Evolutionary conservation across 805 yeast species (phyloP).

Genomic region (Metschnikowia gruessii): DNA sequence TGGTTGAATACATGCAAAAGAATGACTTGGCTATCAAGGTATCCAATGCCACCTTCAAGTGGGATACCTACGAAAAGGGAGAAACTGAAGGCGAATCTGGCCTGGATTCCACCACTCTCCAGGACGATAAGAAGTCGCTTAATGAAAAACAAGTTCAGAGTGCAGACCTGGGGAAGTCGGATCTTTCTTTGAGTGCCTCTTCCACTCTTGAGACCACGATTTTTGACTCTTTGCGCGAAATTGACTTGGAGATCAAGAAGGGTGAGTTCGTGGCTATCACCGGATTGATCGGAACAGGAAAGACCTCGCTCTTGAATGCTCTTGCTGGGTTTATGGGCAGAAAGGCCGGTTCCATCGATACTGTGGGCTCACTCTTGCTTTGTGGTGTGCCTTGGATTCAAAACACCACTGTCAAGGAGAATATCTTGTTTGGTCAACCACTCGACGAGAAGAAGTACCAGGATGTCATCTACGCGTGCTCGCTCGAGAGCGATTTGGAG

Average conservation of each 20-base stretch:
- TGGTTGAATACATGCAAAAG: conserved; percentile 24
- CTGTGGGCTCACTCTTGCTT: conserved; percentile 52
- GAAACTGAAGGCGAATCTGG: conserved; percentile 14
- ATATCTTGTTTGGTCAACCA: conserved; percentile 64
- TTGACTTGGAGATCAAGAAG: conserved; percentile 51
- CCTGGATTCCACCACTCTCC: neutral
- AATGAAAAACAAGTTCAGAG: conserved; percentile 10
- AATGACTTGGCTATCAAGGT: conserved; percentile 46
- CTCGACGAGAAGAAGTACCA: conserved; percentile 51
- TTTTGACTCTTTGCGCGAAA: conserved; percentile 46
- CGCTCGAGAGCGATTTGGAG: conserved; percentile 61
- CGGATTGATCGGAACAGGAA: conserved; percentile 82
- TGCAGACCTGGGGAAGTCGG: conserved; percentile 3
- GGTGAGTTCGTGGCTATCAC: conserved; percentile 76
- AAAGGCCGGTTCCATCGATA: conserved; percentile 47
- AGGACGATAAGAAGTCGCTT: conserved; percentile 27
- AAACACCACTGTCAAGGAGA: conserved; percentile 73
- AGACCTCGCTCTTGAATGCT: conserved; percentile 68
- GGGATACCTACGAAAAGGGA: conserved; percentile 47
- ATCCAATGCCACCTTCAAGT: conserved; percentile 55
- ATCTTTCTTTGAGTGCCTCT: neutral
- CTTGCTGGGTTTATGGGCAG: conserved; percentile 69
- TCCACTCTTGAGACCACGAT: conserved; percentile 22
- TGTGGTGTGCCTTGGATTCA: conserved; percentile 82
- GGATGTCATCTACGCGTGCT: conserved; percentile 60